These are phyloP conservation scores for Oidiodendron maius DNA, from an alignment of 495 filamentous ascomycete species.

Conservation along the genomic window DNA sequence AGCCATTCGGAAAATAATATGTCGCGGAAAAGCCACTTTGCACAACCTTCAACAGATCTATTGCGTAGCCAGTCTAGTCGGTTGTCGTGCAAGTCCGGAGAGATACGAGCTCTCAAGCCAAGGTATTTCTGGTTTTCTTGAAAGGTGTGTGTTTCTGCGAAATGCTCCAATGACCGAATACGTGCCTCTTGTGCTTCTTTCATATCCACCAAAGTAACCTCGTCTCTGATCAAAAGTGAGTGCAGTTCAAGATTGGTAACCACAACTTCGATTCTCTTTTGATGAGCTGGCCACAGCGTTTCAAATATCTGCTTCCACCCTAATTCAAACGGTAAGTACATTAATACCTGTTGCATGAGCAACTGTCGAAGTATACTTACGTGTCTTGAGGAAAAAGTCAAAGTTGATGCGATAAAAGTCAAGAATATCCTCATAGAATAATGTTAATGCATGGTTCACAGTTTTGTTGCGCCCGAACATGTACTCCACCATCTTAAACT, in stretches of 20 bases:
- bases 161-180: slow-evolving; percentile 10
- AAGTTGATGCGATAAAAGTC: slow-evolving; percentile 24
- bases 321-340: slow-evolving; percentile 7
- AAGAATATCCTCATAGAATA: slow-evolving; percentile 32
- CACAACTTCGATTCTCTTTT: slow-evolving; percentile 14
- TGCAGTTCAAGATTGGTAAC: slow-evolving; percentile 14
- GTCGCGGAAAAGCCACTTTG: not conserved
- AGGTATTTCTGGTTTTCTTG: slow-evolving; percentile 14
- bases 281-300: slow-evolving; percentile 16
- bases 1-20: not conserved
- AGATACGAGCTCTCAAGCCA: slow-evolving; percentile 6
- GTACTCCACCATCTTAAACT: slow-evolving; percentile 6
- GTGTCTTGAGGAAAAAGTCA: slow-evolving; percentile 23
- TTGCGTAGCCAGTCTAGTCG: not conserved
- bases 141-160: slow-evolving; percentile 8
- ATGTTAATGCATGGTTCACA: slow-evolving; percentile 20
- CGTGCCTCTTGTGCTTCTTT: slow-evolving; percentile 19
- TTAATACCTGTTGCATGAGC: not conserved
- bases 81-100: slow-evolving; percentile 13
- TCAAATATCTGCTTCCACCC: slow-evolving; percentile 16
- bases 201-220: slow-evolving; percentile 19
- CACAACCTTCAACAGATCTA: not conserved
- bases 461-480: slow-evolving; percentile 14
- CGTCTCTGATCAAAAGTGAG: slow-evolving; percentile 15
- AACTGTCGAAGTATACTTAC: slow-evolving; percentile 11